Conservation (phyloP, 2,329 filamentous ascomycete species). For the Aquanectria penicillioides region DNA sequence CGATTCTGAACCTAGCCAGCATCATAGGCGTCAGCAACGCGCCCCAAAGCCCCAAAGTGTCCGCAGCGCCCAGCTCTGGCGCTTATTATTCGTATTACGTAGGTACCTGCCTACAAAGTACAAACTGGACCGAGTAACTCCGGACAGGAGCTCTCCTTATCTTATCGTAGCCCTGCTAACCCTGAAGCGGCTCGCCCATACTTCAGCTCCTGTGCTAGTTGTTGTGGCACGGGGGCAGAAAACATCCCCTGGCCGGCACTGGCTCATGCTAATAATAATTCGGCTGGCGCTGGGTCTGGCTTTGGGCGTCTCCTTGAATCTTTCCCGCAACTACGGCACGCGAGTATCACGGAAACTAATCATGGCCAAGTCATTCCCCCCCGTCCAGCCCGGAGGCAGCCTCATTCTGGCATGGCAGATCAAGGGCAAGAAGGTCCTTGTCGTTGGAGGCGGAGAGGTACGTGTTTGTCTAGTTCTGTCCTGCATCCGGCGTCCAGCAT, state of each 20-base stretch:
- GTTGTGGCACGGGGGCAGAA: no score
- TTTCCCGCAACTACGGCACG: slow-evolving; percentile 15
- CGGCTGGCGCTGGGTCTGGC: slow-evolving; percentile 15
- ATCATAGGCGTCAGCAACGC: no score
- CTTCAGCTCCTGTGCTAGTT: no score
- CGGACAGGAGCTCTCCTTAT: no score
- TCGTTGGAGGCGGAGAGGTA: slow-evolving; percentile 95
- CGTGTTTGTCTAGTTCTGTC: slow-evolving; percentile 40
- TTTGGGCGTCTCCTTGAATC: slow-evolving; percentile 24
- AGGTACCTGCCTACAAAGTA: no score
- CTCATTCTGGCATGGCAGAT: slow-evolving; percentile 97
- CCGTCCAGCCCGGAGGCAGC: slow-evolving; percentile 89
- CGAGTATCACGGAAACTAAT: slow-evolving; percentile 19
- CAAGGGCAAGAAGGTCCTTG: slow-evolving; percentile 86
- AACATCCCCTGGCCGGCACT: no score
- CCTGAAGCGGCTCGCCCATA: no score
- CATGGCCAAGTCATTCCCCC: slow-evolving; percentile 69
- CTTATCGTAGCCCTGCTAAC: slow-evolving; percentile 31
- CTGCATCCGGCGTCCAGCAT: no score
- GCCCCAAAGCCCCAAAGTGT: slow-evolving; percentile 4
- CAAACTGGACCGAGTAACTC: no score
- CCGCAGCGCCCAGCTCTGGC: background rate
- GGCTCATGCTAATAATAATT: slow-evolving; percentile 13
- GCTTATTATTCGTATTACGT: no score
- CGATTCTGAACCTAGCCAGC: no score